These are phyloP conservation scores for Entomortierella beljakovae DNA, from an alignment of 192 early-diverging fungal genomes.

Conservation along the genomic window DNA sequence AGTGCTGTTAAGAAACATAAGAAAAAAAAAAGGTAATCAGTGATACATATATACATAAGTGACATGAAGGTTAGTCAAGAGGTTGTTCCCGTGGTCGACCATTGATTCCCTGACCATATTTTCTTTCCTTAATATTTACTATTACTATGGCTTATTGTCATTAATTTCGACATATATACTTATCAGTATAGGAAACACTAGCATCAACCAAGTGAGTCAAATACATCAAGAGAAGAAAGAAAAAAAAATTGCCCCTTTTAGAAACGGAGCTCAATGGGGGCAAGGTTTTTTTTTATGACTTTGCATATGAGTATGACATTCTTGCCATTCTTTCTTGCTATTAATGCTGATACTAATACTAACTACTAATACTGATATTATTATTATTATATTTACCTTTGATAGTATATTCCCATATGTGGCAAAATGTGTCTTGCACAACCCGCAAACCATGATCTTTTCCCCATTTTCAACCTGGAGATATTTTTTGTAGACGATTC, in stretches of 20 bases:
- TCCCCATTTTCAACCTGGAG: conserved; percentile 48
- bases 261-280: not conserved
- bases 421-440: conserved; percentile 64
- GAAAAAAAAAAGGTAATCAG: not conserved
- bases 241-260: not conserved
- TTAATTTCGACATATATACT: too few species aligned
- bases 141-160: too few species aligned
- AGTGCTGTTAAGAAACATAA: conserved; percentile 54
- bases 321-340: too few species aligned
- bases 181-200: not conserved
- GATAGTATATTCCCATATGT: conserved; percentile 60
- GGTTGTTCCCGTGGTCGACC: not conserved
- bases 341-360: too few species aligned
- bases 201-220: not conserved
- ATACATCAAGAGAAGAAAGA: not conserved
- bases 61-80: not conserved
- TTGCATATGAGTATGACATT: too few species aligned
- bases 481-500: conserved; percentile 61
- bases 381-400: too few species aligned
- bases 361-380: too few species aligned
- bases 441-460: conserved; percentile 60
- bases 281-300: not conserved
- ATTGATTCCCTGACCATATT: not conserved
- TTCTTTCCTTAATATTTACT: too few species aligned
- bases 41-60: not conserved